Base-by-base conservation (phyloP, 192 early-diverging fungal species). In the Podochytrium sp. region DNA sequence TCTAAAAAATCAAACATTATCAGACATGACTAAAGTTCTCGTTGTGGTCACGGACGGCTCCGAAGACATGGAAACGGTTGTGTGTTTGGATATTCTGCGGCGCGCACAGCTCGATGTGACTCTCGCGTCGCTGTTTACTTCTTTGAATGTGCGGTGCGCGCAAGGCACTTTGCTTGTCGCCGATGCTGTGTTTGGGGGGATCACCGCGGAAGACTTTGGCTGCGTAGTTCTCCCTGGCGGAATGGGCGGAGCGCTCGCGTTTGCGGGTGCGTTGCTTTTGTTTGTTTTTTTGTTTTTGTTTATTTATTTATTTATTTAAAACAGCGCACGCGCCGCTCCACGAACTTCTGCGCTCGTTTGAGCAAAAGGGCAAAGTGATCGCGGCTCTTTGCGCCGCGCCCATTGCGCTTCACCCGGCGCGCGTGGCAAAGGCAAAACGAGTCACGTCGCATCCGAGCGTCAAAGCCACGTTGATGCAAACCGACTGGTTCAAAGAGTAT, bases 21-120 rank as follows among this genome's bases (percentile, higher is more conserved):
- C 43, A 47, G 12, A 47, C 10, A 57, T 30, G n/a, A 27, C 12
- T 20, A 0, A 38, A 14, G 93, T 86, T 16, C 78, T 95, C 33
- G 89, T 96, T n/a, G 80, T 95, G 47, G 60, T 93, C 34, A 87
- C 95, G 29, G 82, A 93, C 41, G 95, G 95, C 66, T 82, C 86
- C 6, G 95, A 96, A 68, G 93, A 94, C 78, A 94, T 95, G 86
- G 93, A 96, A 68, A 52, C 71, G 49, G 82, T 84, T n/a, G 77
- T 84, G 33, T 16, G 75, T n/a, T 86, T 91, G 58, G 90, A 91
- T 64, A 80, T 92, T 12, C 80, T 92, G 30, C 87, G 91, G 53
- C 81, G 92, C 32, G 91, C 87, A 47, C 74, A 71, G 25, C 27
- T 83, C 2, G 12, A 78, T 35, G 79, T 84, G 40, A 78, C 68